Conservation (phyloP, 345 rosid species). For the Brassica napus region Da-Ae NC_063448.1:53892001-53892500, state of each 20-base stretch:
- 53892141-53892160: neutral
- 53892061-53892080: neutral
- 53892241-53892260: neutral
- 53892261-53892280: neutral
- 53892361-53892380: neutral
- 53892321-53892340: neutral
- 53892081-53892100: neutral
- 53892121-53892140: slow-evolving; percentile 11
- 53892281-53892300: neutral
- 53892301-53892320: neutral
- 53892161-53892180: neutral
- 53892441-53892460: neutral
- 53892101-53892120: slow-evolving; percentile 10
- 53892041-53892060: neutral
- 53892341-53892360: neutral
- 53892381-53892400: neutral
- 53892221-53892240: neutral
- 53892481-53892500: neutral
- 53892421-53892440: neutral
- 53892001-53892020: slow-evolving; percentile 1
- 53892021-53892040: neutral
- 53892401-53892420: neutral
- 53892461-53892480: neutral
- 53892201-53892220: neutral
- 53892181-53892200: neutral